Percentiles rank a stretch among this genome's conserved stretches.
phyloP scores from a whole-genome alignment of 768 basidiomycete genomes.

The Panus rudis region DNA sequence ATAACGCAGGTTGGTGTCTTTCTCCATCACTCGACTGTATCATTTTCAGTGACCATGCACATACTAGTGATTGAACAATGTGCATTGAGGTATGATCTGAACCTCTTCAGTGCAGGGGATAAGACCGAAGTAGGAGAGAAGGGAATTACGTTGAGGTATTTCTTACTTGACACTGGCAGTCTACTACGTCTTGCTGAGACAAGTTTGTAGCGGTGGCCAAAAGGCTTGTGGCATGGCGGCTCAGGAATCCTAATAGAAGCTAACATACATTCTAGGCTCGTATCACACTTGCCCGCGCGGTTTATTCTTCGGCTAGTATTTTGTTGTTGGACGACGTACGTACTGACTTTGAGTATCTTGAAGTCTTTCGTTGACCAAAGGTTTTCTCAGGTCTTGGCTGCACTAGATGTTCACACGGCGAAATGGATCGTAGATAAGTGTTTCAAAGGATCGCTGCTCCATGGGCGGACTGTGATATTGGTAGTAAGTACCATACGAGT shows the following conservation, averaged over 20 bases:
- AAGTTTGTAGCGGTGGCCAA: conserved; percentile 31
- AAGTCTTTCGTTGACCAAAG: not conserved
- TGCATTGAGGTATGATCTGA: conserved; percentile 37
- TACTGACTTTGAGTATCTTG: not conserved
- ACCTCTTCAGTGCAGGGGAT: conserved; percentile 42
- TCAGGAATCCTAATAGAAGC: not conserved
- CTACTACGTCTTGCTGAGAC: not conserved
- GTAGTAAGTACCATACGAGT: conserved; percentile 28
- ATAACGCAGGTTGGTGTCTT: conserved; percentile 13
- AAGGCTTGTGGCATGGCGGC: conserved; percentile 23
- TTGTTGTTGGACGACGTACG: conserved; percentile 34
- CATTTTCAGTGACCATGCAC: not conserved
- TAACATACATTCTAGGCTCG: conserved; percentile 23
- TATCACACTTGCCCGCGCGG: conserved; percentile 33
- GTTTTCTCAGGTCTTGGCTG: conserved; percentile 29
- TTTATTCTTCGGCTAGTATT: conserved; percentile 31
- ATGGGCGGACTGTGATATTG: conserved; percentile 39
- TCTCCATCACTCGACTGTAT: not conserved
- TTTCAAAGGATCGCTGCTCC: conserved; percentile 36
- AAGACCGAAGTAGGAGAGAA: conserved; percentile 58
- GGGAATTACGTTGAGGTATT: conserved; percentile 40
- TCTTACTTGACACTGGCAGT: conserved; percentile 6
- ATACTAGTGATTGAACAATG: conserved; percentile 30
- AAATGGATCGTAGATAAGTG: conserved; percentile 42
- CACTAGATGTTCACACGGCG: conserved; percentile 42